Conservation (phyloP, 208 protist species). For the Trichomonas gallinae region DNA sequence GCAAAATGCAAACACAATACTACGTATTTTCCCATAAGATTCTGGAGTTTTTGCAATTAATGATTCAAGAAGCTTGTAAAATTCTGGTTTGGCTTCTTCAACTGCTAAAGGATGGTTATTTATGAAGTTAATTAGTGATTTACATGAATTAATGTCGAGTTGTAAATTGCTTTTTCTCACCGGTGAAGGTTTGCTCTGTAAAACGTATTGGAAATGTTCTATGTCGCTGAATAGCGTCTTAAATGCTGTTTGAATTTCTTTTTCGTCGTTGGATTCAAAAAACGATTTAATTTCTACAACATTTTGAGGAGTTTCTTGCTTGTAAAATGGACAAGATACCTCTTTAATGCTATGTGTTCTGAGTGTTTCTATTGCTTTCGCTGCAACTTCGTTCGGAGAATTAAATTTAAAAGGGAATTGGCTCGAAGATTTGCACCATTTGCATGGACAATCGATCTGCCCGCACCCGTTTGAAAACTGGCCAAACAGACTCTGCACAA, state of each 20-base stretch:
- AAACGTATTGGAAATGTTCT: not conserved
- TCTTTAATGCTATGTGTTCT: not conserved
- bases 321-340: not conserved
- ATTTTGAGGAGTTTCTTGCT: not conserved
- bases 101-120: not conserved
- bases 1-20: not conserved
- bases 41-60: not conserved
- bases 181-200: not conserved
- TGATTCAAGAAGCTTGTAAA: not conserved
- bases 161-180: not conserved
- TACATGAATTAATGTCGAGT: not conserved
- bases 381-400: not conserved
- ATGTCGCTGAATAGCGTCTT: not conserved
- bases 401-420: not conserved
- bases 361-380: not conserved
- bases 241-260: not conserved
- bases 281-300: not conserved
- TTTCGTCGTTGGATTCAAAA: not conserved
- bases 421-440: not conserved
- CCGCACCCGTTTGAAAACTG: not conserved
- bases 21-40: not conserved
- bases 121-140: not conserved
- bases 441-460: not conserved
- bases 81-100: not conserved
- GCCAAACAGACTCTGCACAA: not conserved